These are phyloP conservation scores for Globisporangium carolinianum DNA, from an alignment of 352 stramenopile genomes.

Conservation along the genomic window DNA sequence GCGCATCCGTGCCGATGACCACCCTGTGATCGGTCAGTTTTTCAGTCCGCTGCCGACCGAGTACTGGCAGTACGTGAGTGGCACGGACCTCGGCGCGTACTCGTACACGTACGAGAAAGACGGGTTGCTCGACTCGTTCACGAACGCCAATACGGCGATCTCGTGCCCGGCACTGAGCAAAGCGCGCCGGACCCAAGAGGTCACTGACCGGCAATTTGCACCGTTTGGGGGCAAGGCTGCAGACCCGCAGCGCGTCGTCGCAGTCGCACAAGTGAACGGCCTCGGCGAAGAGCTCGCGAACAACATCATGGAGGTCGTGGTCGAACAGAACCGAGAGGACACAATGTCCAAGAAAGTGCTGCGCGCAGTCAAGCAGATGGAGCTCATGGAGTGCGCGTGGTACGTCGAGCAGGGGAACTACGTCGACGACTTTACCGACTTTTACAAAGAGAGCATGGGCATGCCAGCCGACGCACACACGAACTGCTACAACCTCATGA, in stretches of 20 bases:
- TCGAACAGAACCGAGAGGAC: neutral
- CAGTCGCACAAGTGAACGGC: neutral
- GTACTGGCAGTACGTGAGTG: conserved; percentile 57
- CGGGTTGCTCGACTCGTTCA: conserved; percentile 23
- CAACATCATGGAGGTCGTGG: neutral
- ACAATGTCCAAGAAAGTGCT: neutral
- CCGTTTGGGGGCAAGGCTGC: neutral
- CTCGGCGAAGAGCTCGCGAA: neutral
- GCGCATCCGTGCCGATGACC: conserved; percentile 27
- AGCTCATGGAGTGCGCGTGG: conserved; percentile 32
- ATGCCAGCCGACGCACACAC: conserved; percentile 9
- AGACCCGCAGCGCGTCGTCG: neutral
- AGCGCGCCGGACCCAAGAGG: conserved; percentile 4
- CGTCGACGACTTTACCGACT: conserved; percentile 19
- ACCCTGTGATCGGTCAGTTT: conserved; percentile 36
- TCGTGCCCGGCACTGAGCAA: conserved; percentile 4
- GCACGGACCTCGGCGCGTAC: conserved; percentile 34
- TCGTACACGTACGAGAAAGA: conserved; percentile 66
- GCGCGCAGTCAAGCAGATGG: conserved; percentile 17
- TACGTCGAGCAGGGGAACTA: conserved; percentile 17
- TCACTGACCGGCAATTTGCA: neutral
- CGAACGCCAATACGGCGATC: conserved; percentile 4
- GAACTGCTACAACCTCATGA: conserved; percentile 14
- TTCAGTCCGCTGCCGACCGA: conserved; percentile 45
- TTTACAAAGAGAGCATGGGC: conserved; percentile 20